Conservation (phyloP, 2,329 filamentous ascomycete species). For the Scedosporium aurantiacum region DNA sequence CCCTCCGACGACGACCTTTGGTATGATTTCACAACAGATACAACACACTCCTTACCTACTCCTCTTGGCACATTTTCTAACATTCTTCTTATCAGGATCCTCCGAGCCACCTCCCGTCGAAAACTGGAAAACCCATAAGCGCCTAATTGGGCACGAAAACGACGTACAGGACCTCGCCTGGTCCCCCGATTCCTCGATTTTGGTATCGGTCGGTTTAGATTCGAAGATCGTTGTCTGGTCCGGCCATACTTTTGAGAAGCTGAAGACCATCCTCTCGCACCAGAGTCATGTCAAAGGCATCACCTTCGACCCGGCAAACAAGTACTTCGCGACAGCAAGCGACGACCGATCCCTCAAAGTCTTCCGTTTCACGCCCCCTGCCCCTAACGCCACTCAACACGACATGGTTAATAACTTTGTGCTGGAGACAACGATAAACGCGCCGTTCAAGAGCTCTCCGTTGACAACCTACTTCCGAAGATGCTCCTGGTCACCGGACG, state of each 20-base stretch:
- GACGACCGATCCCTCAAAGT: slow-evolving; percentile 96
- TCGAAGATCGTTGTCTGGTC: slow-evolving; percentile 99
- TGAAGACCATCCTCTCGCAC: slow-evolving; percentile 86
- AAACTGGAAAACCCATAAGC: slow-evolving; percentile 93
- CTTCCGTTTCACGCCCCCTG: slow-evolving; percentile 84
- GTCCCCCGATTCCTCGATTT: slow-evolving; percentile 89
- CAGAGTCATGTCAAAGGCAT: slow-evolving; percentile 98
- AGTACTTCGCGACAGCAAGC: slow-evolving; percentile 96
- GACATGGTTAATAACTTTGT: slow-evolving; percentile 97
- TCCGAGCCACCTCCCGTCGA: slow-evolving; percentile 89
- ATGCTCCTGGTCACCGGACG: slow-evolving; percentile 96
- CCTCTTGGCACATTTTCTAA: background rate
- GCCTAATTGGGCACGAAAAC: slow-evolving; percentile 93
- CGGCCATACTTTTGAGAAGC: slow-evolving; percentile 92
- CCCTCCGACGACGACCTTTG: slow-evolving; percentile 70
- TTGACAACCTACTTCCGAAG: slow-evolving; percentile 93
- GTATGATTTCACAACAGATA: slow-evolving; percentile 32
- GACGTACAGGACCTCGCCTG: slow-evolving; percentile 97
- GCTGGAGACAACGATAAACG: slow-evolving; percentile 79
- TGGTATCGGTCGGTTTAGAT: slow-evolving; percentile 92
- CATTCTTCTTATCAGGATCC: slow-evolving; percentile 38
- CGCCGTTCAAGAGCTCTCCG: slow-evolving; percentile 82
- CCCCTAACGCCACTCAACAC: slow-evolving; percentile 83
- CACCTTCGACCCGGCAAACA: slow-evolving; percentile 96
- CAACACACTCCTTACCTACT: background rate